These are phyloP conservation scores for Lasiosphaeria miniovina DNA, from an alignment of 495 filamentous ascomycete genomes.

Conservation along the genomic window DNA sequence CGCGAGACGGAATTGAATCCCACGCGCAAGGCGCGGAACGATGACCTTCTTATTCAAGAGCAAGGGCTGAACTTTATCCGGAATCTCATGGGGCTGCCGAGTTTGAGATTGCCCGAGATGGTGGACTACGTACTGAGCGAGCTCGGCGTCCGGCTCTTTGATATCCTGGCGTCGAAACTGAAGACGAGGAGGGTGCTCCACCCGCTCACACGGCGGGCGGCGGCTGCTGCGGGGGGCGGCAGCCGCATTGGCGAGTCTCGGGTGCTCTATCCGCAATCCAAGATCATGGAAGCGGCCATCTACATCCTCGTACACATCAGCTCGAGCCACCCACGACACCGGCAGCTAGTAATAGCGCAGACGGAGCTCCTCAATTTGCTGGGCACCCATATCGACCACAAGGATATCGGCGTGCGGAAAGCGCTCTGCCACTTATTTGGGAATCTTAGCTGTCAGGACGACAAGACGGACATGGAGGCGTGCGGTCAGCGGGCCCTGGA, in stretches of 20 bases:
- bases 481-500: slow-evolving; percentile 63
- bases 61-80: slow-evolving; percentile 84
- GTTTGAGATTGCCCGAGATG: slow-evolving; percentile 56
- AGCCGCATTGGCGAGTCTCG: slow-evolving; percentile 31
- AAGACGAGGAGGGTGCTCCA: slow-evolving; percentile 54
- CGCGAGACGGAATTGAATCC: slow-evolving; percentile 56
- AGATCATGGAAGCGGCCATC: slow-evolving; percentile 71
- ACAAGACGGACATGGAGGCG: slow-evolving; percentile 57
- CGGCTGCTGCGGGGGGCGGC: slow-evolving; percentile 9
- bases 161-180: slow-evolving; percentile 71
- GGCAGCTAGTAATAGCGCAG: slow-evolving; percentile 58
- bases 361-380: slow-evolving; percentile 60
- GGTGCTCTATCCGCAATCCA: slow-evolving; percentile 56
- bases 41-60: slow-evolving; percentile 83
- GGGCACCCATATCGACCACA: slow-evolving; percentile 68
- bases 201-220: slow-evolving; percentile 35
- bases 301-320: slow-evolving; percentile 83
- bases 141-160: slow-evolving; percentile 72
- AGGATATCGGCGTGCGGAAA: slow-evolving; percentile 64
- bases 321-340: slow-evolving; percentile 71
- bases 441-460: slow-evolving; percentile 80
- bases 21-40: slow-evolving; percentile 60
- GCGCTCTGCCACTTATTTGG: slow-evolving; percentile 77
- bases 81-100: slow-evolving; percentile 67
- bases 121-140: slow-evolving; percentile 76